Evolutionary conservation across 148 eudicot species (phyloP).

Genomic region (Chenopodium berlandieri): DNA sequence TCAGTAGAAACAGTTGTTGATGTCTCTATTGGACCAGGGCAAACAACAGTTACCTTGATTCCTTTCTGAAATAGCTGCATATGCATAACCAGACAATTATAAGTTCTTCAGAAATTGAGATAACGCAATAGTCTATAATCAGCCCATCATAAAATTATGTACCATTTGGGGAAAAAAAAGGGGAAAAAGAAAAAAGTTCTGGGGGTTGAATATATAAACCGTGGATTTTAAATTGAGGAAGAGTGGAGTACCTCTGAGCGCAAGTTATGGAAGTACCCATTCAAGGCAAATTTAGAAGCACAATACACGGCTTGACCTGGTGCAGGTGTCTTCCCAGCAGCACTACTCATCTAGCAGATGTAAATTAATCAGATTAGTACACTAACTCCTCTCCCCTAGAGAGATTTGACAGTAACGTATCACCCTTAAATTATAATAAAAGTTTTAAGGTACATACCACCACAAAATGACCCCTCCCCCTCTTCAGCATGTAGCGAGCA

Average conservation of each 20-base stretch:
- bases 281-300: slow-evolving; percentile 84
- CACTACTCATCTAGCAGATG: slow-evolving; percentile 85
- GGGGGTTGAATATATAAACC: not conserved
- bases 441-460: slow-evolving; percentile 58
- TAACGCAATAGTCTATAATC: not conserved
- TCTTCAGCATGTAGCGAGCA: slow-evolving; percentile 73
- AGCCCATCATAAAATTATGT: not conserved
- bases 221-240: not conserved
- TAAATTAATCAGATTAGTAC: slow-evolving; percentile 20
- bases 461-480: slow-evolving; percentile 90
- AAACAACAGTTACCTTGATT: slow-evolving; percentile 85
- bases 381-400: slow-evolving; percentile 1
- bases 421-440: not conserved
- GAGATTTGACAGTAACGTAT: not conserved
- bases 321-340: slow-evolving; percentile 93
- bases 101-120: slow-evolving; percentile 1
- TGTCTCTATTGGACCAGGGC: slow-evolving; percentile 92
- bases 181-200: not conserved
- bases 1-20: slow-evolving; percentile 45
- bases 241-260: slow-evolving; percentile 82
- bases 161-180: not conserved
- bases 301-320: slow-evolving; percentile 96
- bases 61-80: slow-evolving; percentile 74
- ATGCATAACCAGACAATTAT: slow-evolving; percentile 16
- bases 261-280: slow-evolving; percentile 87